A percentile compares a stretch with the other conserved stretches of the same genome.
phyloP scores from a whole-genome alignment of 2,329 filamentous ascomycete genomes.

The Fusarium coicis region DNA sequence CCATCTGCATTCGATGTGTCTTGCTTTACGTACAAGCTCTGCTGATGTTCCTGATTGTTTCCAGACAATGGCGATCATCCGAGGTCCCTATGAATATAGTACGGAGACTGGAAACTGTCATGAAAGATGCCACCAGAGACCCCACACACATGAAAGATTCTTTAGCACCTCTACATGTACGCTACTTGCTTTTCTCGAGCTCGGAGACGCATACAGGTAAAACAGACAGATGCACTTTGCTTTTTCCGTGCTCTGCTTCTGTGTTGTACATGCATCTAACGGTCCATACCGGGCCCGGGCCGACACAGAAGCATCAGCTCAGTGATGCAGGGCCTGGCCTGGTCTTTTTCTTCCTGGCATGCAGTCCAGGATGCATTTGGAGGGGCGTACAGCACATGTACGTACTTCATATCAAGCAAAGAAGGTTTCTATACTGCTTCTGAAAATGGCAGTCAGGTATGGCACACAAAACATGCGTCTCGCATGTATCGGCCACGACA shows the following conservation, averaged over 20 bases:
- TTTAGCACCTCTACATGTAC: background rate
- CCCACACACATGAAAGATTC: constrained; percentile 12
- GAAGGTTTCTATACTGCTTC: constrained; percentile 19
- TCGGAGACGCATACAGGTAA: background rate
- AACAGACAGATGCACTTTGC: background rate
- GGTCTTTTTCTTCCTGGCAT: constrained; percentile 18
- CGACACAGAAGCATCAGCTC: constrained; percentile 25
- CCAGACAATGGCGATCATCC: background rate
- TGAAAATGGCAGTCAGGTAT: constrained; percentile 2
- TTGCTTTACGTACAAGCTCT: constrained; percentile 19
- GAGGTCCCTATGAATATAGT: background rate
- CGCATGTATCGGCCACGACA: background rate
- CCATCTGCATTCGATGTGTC: constrained; percentile 9
- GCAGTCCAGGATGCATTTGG: constrained; percentile 3
- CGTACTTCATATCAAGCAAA: constrained; percentile 3
- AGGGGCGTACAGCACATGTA: constrained; percentile 7
- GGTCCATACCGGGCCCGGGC: constrained; percentile 22
- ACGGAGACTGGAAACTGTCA: background rate
- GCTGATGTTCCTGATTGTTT: background rate
- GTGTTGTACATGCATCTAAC: constrained; percentile 1
- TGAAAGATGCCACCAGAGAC: background rate
- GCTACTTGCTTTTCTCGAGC: constrained; percentile 4
- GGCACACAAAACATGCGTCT: background rate
- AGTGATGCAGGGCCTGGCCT: constrained; percentile 28
- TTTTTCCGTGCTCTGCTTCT: constrained; percentile 6